Evolutionary conservation across 108 stramenopile genomes (phyloP), one percentile per base, ranked within the genome.

Genomic region (Skeletonema marinoi): DNA sequence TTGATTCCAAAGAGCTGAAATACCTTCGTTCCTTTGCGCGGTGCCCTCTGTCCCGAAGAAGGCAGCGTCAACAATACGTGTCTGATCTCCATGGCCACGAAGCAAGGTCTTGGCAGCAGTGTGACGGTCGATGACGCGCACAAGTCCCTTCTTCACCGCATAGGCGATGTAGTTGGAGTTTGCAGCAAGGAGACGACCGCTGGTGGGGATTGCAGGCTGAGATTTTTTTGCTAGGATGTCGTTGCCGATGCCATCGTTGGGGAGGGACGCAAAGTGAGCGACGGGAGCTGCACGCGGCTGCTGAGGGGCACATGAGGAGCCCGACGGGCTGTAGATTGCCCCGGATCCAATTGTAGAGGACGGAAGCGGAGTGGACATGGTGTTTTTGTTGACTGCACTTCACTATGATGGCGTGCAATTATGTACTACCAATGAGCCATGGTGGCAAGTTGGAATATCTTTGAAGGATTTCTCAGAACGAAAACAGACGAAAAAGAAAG

Each of bases 111-210:
- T 84, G 68, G 85, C 35, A 5, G 80, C 61, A 29, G 88, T 86
- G 1, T 74, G 72, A 7, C 91, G 89, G 77, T 92, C 86, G 65
- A 96, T 80, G 70, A 93, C 84, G 32, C 93, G 93, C 58, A 96
- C 85, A 48, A 96, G 71, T 6, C 95, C 95, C 63, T 90, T 92
- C 81, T 94, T 96, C 36, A 96, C 89, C 0, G 86, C 88, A 71
- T 96, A 96, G 4, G 90, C 90, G 14, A 92, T 80, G 69, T 92
- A 96, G 25, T 82, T 75, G 41, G 74, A 79, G 77, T 93, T 96
- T 50, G 89, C 83, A 65, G 87, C 90, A 29, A 96, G 62, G 35
- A 89, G 65, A 29, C 66, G 63, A 3, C 79, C 75, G 56, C 60
- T 44, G 19, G 77, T 70, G 66, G 84, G 79, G 31, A 81, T 11